Conservation (phyloP, 768 basidiomycete species). For the Mycena galopus region DNA sequence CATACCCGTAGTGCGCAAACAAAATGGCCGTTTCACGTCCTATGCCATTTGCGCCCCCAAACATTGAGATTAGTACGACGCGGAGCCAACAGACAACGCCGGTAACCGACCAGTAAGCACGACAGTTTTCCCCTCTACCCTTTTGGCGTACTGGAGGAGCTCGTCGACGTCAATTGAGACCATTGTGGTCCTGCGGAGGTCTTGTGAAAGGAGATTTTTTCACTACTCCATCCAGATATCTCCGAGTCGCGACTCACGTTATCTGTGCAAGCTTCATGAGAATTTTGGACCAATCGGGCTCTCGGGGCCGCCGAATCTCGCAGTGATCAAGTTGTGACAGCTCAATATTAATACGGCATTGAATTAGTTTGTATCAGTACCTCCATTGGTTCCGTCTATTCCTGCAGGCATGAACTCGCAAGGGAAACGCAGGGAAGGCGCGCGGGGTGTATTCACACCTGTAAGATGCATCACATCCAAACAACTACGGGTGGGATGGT, state of each 20-base stretch:
- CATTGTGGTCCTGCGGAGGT: constrained; percentile 9
- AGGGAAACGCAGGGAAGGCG: constrained; percentile 3
- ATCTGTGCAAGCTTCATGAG: constrained; percentile 1
- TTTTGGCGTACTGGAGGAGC: constrained; percentile 55
- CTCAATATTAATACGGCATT: constrained; percentile 10
- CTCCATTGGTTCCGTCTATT: constrained; percentile 10
- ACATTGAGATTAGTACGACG: constrained; percentile 7
- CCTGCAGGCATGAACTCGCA: constrained; percentile 6
- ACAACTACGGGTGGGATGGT: constrained; percentile 12
- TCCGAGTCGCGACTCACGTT: constrained; percentile 5
- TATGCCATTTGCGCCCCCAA: constrained; percentile 67
- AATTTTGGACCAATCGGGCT: background rate
- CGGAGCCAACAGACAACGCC: background rate
- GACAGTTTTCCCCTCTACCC: constrained; percentile 61
- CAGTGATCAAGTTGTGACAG: background rate
- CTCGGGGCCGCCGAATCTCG: constrained; percentile 1
- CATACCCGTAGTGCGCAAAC: constrained; percentile 62
- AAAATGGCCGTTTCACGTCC: constrained; percentile 63
- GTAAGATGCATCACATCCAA: constrained; percentile 10
- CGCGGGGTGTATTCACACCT: constrained; percentile 5
- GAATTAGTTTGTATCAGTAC: constrained; percentile 11
- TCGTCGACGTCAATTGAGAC: constrained; percentile 42
- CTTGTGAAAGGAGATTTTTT: constrained; percentile 2
- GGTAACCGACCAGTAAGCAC: constrained; percentile 62
- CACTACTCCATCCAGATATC: constrained; percentile 12